Percentiles rank a stretch among this genome's conserved stretches.
Evolutionary conservation across 177 flowering plant species (phyloP).

Genomic region (Vitis hybrid): DNA sequence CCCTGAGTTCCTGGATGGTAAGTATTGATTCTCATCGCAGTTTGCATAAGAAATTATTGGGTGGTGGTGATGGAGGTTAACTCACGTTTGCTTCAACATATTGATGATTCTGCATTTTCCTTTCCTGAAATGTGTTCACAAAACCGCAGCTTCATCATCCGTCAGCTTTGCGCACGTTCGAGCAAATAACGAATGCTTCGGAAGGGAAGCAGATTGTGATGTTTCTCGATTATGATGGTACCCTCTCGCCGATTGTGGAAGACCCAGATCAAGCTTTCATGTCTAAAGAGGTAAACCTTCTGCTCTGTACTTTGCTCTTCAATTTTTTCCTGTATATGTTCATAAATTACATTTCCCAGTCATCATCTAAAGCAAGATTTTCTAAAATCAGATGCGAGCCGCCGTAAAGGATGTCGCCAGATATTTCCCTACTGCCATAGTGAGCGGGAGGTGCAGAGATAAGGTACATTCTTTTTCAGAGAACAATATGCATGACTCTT

Average conservation of each 20-base stretch:
- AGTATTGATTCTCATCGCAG: constrained; percentile 6
- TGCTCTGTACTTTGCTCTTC: background rate
- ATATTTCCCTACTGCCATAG: constrained; percentile 90
- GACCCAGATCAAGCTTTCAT: constrained; percentile 92
- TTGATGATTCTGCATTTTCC: background rate
- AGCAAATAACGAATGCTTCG: constrained; percentile 49
- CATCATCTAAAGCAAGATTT: background rate
- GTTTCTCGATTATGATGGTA: constrained; percentile 86
- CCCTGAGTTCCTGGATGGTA: constrained; percentile 47
- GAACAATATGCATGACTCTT: background rate
- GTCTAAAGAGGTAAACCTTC: constrained; percentile 54
- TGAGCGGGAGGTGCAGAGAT: constrained; percentile 85
- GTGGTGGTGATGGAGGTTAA: constrained; percentile 2
- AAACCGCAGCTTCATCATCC: constrained; percentile 49
- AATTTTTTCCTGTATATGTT: background rate
- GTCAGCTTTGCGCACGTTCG: constrained; percentile 66
- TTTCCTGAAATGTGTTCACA: background rate
- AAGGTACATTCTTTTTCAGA: constrained; percentile 54
- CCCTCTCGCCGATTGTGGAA: constrained; percentile 78
- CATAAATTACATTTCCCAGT: background rate
- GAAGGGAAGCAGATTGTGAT: constrained; percentile 71
- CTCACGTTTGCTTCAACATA: too few species aligned
- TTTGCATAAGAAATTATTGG: constrained; percentile 13
- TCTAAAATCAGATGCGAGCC: constrained; percentile 69
- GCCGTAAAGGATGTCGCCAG: constrained; percentile 69